Percentiles rank a stretch among this genome's conserved stretches.
phyloP scores from a whole-genome alignment of 2,329 filamentous ascomycete species.

The Monosporascus sp. region DNA sequence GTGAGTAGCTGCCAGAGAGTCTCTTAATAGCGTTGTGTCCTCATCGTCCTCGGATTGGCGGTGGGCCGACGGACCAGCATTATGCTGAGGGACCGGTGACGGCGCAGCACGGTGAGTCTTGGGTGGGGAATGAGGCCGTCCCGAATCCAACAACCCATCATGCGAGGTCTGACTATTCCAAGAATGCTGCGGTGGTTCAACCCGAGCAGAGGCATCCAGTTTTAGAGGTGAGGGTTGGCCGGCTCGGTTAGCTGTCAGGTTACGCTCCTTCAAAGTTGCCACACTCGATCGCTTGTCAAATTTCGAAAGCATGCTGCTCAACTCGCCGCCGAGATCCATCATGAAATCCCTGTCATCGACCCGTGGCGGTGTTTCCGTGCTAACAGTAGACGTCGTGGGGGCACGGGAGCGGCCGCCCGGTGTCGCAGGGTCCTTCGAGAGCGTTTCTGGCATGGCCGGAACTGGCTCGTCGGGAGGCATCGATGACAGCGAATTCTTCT shows the following conservation, averaged over 20 bases:
- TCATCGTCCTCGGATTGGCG: conserved; percentile 36
- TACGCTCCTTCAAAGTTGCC: conserved; percentile 40
- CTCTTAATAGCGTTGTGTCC: conserved; percentile 46
- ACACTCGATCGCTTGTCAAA: conserved; percentile 51
- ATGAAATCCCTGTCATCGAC: conserved; percentile 39
- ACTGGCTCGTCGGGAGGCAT: conserved; percentile 31
- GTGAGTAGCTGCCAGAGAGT: conserved; percentile 44
- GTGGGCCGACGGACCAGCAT: conserved; percentile 20
- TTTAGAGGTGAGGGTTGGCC: conserved; percentile 42
- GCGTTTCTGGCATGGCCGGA: conserved; percentile 30
- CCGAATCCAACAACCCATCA: conserved; percentile 40
- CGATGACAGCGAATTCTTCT: conserved; percentile 37
- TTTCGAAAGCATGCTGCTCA: conserved; percentile 49
- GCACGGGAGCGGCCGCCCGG: conserved; percentile 37
- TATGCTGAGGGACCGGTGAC: conserved; percentile 17
- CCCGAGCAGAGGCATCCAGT: conserved; percentile 37
- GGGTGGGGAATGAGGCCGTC: conserved; percentile 29
- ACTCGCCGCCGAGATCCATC: conserved; percentile 52
- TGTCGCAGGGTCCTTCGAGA: conserved; percentile 14
- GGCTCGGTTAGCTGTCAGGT: conserved; percentile 40
- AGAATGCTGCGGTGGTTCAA: conserved; percentile 44
- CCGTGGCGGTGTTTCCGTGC: conserved; percentile 46
- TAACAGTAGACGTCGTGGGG: conserved; percentile 48
- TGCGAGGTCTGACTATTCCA: conserved; percentile 47
- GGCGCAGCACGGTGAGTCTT: conserved; percentile 30